These are phyloP conservation scores for Elaeis oleifera DNA, from an alignment of 202 grass and related monocot species.

Conservation along the genomic window DNA sequence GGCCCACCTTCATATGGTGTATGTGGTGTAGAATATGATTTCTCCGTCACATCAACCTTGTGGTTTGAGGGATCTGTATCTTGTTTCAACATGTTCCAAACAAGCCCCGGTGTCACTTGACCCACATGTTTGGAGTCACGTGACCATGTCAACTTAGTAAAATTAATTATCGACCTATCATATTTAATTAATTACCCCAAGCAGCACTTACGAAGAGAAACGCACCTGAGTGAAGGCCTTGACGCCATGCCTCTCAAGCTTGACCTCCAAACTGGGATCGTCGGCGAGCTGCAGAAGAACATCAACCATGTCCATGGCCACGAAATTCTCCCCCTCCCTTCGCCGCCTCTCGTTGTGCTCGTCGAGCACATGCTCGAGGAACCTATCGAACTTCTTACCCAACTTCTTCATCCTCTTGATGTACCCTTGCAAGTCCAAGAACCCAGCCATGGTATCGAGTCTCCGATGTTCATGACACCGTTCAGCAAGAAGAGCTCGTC, in stretches of 20 bases:
- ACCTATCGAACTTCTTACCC: slow-evolving; percentile 64
- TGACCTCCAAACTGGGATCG: slow-evolving; percentile 61
- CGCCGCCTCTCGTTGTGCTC: slow-evolving; percentile 53
- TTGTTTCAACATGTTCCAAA: too few relatives aligned
- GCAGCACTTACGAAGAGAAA: background rate
- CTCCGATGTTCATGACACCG: slow-evolving; percentile 84
- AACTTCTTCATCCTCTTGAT: slow-evolving; percentile 84
- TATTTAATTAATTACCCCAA: too few relatives aligned
- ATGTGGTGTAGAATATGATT: too few relatives aligned
- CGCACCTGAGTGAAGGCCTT: slow-evolving; percentile 85
- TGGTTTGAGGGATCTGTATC: too few relatives aligned
- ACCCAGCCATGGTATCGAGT: slow-evolving; percentile 78
- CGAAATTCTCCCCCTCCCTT: slow-evolving; percentile 43
- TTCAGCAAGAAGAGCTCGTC: slow-evolving; percentile 86
- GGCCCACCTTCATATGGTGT: too few relatives aligned
- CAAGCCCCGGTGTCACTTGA: too few relatives aligned
- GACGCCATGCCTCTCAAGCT: slow-evolving; percentile 63
- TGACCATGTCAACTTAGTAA: too few relatives aligned
- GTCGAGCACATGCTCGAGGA: slow-evolving; percentile 81
- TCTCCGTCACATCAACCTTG: too few relatives aligned
- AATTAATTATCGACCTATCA: too few relatives aligned
- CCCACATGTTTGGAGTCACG: too few relatives aligned
- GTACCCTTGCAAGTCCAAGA: slow-evolving; percentile 64
- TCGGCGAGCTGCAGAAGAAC: slow-evolving; percentile 72
- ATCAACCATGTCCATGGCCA: slow-evolving; percentile 81